Percentiles rank a stretch among this genome's conserved stretches.
Conservation (phyloP, 73 alveolate genomes). For the Loxodes magnus region DNA sequence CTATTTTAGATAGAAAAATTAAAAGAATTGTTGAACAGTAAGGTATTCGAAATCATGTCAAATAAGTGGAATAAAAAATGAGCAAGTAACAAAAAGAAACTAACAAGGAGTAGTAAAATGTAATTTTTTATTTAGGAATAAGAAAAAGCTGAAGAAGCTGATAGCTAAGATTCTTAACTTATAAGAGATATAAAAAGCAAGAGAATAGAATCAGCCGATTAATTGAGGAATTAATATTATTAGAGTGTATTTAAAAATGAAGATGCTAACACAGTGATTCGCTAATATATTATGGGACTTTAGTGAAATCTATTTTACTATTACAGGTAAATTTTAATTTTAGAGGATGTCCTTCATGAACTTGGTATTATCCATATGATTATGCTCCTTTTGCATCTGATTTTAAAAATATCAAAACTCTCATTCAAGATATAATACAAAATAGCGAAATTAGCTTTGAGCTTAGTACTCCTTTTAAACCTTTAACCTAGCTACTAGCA, state of each 20-base stretch:
- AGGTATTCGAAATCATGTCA: conserved; percentile 16
- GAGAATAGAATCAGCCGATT: conserved; percentile 9
- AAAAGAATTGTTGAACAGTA: conserved; percentile 5
- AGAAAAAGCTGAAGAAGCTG: conserved; percentile 8
- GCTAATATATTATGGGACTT: conserved; percentile 35
- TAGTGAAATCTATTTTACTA: conserved; percentile 71
- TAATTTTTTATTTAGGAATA: neutral
- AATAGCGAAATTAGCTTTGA: conserved; percentile 39
- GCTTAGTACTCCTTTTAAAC: conserved; percentile 64
- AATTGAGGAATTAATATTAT: conserved; percentile 24
- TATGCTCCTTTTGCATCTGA: conserved; percentile 98
- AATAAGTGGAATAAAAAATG: neutral
- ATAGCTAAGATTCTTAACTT: neutral
- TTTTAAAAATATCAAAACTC: conserved; percentile 39
- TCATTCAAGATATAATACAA: conserved; percentile 36
- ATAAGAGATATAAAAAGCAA: neutral
- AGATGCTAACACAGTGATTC: conserved; percentile 56
- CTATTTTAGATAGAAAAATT: neutral
- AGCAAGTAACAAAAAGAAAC: neutral
- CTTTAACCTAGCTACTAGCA: conserved; percentile 76
- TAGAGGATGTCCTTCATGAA: conserved; percentile 92
- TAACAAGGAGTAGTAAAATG: neutral
- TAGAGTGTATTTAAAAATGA: conserved; percentile 59
- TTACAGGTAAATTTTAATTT: conserved; percentile 88
- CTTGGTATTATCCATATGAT: conserved; percentile 96